Evolutionary conservation across 257 asterid genomes (phyloP), one percentile per base, ranked within the genome.

Genomic region (Rubia yunnanensis): DNA sequence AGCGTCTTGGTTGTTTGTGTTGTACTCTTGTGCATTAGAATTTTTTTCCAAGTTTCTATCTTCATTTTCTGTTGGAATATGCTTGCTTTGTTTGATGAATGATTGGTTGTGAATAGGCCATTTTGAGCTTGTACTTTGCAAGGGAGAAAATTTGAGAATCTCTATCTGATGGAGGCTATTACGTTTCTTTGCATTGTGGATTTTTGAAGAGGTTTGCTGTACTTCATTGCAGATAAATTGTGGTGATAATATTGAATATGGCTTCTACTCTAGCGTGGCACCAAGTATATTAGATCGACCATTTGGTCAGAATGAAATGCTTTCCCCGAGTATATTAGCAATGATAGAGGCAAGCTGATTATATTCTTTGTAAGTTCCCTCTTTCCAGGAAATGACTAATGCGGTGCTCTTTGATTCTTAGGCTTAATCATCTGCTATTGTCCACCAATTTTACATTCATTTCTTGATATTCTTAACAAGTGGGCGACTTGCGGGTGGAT

Each of bases 271-370:
- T 50, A 68, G 58, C 53, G 75, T 72, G 63, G 81, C 72, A 14
- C 97, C 95, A 65, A 89, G 76, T 79, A 89, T 96, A 0, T 96
- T 92, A 44, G 87, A 83, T n/a, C 99, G 86, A 72, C 86, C 89
- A 67, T 92, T 89, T 92, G 54, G 95, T 89, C 48, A 82, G 90
- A 6, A 66, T 92, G 81, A 97, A 97, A 72, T 60, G 97, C 80
- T 89, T n/a, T n/a, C n/a, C n/a, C n/a, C n/a, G n/a, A n/a, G n/a
- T n/a, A n/a, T n/a, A n/a, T n/a, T n/a, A n/a, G n/a, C n/a, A n/a
- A n/a, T n/a, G n/a, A n/a, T n/a, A n/a, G n/a, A n/a, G n/a, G n/a
- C n/a, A n/a, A n/a, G n/a, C n/a, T n/a, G n/a, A 6, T 9, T 9
- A 31, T 8, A 14, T n/a, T 69, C 18, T 54, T n/a, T 48, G 68